Conservation (phyloP, 2,329 filamentous ascomycete genomes). For the Aspergillaceae sp. region DNA sequence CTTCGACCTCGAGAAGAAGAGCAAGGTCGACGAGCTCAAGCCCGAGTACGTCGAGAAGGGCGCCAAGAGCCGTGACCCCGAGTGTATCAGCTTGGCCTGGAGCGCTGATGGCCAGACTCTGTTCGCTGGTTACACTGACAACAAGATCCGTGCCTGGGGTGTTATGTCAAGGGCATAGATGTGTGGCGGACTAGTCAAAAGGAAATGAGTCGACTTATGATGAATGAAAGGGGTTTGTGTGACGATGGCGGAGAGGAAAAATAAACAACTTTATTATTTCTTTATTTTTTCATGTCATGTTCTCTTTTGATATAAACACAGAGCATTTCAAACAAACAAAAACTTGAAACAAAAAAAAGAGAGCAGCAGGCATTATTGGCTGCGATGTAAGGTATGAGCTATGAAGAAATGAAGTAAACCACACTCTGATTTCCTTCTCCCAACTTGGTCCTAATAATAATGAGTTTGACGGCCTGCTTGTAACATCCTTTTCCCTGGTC, state of each 20-base stretch:
- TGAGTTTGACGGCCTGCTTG: too few relatives aligned
- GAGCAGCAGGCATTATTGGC: constrained; percentile 28
- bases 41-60: constrained; percentile 90
- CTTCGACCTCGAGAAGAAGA: constrained; percentile 99
- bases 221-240: constrained; percentile 14
- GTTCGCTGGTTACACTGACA: constrained; percentile 99
- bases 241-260: constrained; percentile 8
- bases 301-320: not conserved
- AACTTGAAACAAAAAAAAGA: constrained; percentile 15
- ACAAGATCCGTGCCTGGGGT: constrained; percentile 96
- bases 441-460: too few relatives aligned
- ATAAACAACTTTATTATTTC: constrained; percentile 15
- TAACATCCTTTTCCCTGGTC: too few relatives aligned
- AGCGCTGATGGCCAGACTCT: constrained; percentile 96
- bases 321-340: not conserved
- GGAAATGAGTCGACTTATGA: constrained; percentile 7
- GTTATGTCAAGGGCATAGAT: constrained; percentile 86
- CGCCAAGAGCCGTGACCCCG: constrained; percentile 98
- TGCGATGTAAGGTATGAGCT: constrained; percentile 33
- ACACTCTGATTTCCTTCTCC: not conserved
- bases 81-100: constrained; percentile 97
- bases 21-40: constrained; percentile 99
- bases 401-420: constrained; percentile 21
- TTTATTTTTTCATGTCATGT: constrained; percentile 11
- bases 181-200: not conserved